Conservation (phyloP, 2,329 filamentous ascomycete genomes). For the Colletotrichum orbiculare region DNA sequence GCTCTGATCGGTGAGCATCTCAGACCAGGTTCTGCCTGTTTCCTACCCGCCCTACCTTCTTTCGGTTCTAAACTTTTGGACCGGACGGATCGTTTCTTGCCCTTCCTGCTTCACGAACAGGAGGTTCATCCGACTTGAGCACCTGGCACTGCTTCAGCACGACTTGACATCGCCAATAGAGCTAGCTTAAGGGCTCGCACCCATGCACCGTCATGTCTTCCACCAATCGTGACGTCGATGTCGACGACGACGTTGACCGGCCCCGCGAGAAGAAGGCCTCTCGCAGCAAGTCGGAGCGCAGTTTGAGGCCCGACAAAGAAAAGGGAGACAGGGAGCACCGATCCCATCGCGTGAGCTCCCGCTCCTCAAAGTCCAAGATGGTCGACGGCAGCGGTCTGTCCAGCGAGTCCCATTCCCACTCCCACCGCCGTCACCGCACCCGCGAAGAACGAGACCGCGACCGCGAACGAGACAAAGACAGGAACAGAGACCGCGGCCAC, state of each 20-base stretch:
- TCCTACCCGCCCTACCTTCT: slow-evolving; percentile 24
- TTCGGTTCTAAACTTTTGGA: slow-evolving; percentile 23
- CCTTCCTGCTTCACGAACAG: not conserved
- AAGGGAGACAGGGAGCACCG: slow-evolving; percentile 39
- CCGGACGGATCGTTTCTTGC: slow-evolving; percentile 26
- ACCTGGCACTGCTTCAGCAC: not conserved
- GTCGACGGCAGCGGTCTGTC: slow-evolving; percentile 35
- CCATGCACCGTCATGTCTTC: slow-evolving; percentile 49
- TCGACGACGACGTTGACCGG: slow-evolving; percentile 43
- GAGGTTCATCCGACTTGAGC: not conserved
- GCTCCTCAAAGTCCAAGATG: slow-evolving; percentile 36
- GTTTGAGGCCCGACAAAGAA: slow-evolving; percentile 39
- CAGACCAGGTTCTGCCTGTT: slow-evolving; percentile 31
- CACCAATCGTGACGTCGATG: slow-evolving; percentile 55
- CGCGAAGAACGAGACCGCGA: slow-evolving; percentile 39
- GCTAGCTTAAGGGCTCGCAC: slow-evolving; percentile 32
- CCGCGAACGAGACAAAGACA: slow-evolving; percentile 40
- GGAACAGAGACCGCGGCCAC: slow-evolving; percentile 44
- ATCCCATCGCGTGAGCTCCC: slow-evolving; percentile 37
- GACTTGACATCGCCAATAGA: not conserved
- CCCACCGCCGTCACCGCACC: slow-evolving; percentile 37
- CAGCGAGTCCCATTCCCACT: slow-evolving; percentile 30
- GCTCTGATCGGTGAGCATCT: slow-evolving; percentile 29
- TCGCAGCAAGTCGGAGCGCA: slow-evolving; percentile 33
- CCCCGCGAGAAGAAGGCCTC: slow-evolving; percentile 47